Conservation (phyloP, 306 rosid genomes). For the Coriaria nepalensis region DNA sequence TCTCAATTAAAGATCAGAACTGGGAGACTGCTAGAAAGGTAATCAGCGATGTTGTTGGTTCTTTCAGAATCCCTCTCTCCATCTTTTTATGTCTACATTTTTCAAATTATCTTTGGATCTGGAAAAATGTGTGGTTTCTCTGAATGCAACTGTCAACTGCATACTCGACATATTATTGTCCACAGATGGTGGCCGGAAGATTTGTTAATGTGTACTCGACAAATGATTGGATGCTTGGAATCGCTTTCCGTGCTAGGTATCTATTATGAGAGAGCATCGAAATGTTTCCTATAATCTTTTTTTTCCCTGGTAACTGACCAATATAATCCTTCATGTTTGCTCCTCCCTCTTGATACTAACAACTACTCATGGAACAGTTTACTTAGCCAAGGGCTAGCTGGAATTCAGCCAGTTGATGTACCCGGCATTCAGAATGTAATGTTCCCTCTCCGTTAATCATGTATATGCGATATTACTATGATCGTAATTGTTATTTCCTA, state of each 20-base stretch:
- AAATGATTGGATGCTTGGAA: slow-evolving; percentile 42
- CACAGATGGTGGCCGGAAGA: slow-evolving; percentile 47
- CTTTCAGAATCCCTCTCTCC: neutral
- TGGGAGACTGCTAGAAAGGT: slow-evolving; percentile 47
- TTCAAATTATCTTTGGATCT: neutral
- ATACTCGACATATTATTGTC: slow-evolving; percentile 7
- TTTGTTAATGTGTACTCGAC: slow-evolving; percentile 37
- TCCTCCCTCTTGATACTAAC: neutral
- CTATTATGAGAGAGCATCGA: neutral
- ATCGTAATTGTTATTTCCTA: no score
- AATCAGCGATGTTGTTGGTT: neutral
- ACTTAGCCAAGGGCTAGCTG: slow-evolving; percentile 40
- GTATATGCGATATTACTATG: neutral
- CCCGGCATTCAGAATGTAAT: slow-evolving; percentile 39
- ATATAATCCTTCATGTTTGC: neutral
- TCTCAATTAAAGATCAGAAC: slow-evolving; percentile 34
- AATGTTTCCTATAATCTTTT: neutral
- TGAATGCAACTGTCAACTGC: slow-evolving; percentile 1
- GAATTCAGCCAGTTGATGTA: slow-evolving; percentile 33
- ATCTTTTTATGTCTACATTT: neutral
- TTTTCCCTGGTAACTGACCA: no score
- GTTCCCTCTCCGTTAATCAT: neutral
- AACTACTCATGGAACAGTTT: slow-evolving; percentile 18
- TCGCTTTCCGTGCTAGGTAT: slow-evolving; percentile 46
- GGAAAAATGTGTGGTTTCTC: neutral